Evolutionary conservation across 2,329 filamentous ascomycete genomes (phyloP).

Genomic region (Drechslerella coelobrocha): DNA sequence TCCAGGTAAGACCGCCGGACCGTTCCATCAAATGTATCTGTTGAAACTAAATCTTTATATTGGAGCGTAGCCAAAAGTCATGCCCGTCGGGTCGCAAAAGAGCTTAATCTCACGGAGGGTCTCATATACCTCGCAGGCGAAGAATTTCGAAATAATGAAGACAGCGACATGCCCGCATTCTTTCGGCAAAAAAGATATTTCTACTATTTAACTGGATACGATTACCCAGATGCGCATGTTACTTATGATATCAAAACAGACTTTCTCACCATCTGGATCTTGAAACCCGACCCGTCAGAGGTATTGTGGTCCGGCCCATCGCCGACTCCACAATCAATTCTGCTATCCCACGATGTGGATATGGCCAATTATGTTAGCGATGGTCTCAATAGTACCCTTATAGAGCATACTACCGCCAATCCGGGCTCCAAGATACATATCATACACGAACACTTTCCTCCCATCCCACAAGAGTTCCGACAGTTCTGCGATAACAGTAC

Average conservation of each 20-base stretch:
- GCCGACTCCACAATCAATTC: constrained; percentile 2
- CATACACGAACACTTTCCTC: constrained; percentile 34
- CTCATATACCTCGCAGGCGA: constrained; percentile 67
- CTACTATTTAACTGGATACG: constrained; percentile 65
- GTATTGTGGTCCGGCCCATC: constrained; percentile 11
- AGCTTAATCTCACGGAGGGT: constrained; percentile 60
- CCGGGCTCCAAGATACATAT: constrained; percentile 45
- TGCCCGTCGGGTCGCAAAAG: constrained; percentile 60
- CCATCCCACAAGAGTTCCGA: constrained; percentile 27
- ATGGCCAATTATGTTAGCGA: constrained; percentile 67
- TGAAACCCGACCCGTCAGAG: constrained; percentile 52
- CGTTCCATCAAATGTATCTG: too few species aligned
- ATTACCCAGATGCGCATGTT: constrained; percentile 65
- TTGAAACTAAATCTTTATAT: too few species aligned
- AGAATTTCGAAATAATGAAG: constrained; percentile 62
- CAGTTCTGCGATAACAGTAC: constrained; percentile 61
- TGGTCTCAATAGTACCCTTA: constrained; percentile 55
- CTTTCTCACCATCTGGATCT: constrained; percentile 68
- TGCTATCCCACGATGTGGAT: constrained; percentile 70
- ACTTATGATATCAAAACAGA: constrained; percentile 68
- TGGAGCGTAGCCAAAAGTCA: constrained; percentile 65
- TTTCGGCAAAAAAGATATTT: constrained; percentile 70
- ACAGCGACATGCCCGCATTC: constrained; percentile 66
- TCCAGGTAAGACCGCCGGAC: too few species aligned
- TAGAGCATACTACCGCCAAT: constrained; percentile 56